phyloP scores from a whole-genome alignment of 257 asterid genomes.

The Eustoma russellianum region DNA sequence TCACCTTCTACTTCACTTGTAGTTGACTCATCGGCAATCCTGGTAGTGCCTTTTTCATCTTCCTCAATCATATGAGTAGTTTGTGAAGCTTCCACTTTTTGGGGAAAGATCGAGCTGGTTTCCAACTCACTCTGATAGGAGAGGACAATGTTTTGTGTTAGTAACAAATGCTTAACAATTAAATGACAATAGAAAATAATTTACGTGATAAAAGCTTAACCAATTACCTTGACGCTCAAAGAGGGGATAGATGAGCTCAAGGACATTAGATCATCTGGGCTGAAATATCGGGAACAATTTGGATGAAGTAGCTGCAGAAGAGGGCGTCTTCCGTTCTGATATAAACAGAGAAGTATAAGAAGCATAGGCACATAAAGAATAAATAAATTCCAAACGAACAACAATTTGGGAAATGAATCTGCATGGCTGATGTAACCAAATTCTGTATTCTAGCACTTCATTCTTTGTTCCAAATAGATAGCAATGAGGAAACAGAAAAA shows the following conservation, averaged over 20 bases:
- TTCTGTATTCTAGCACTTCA: too few relatives aligned
- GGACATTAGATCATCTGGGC: slow-evolving; percentile 53
- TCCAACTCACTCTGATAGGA: slow-evolving; percentile 26
- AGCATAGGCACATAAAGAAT: too few relatives aligned
- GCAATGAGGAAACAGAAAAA: too few relatives aligned
- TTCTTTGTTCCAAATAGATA: too few relatives aligned
- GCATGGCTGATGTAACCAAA: too few relatives aligned
- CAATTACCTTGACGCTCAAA: slow-evolving; percentile 41
- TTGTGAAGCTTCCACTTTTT: slow-evolving; percentile 12
- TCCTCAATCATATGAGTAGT: slow-evolving; percentile 29
- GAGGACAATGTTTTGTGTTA: too few relatives aligned
- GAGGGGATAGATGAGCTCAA: slow-evolving; percentile 56
- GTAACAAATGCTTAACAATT: not conserved
- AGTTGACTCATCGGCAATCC: slow-evolving; percentile 12
- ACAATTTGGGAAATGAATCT: too few relatives aligned
- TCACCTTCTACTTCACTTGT: slow-evolving; percentile 5
- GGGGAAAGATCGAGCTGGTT: not conserved
- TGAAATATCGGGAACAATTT: slow-evolving; percentile 59
- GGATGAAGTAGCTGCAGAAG: slow-evolving; percentile 88
- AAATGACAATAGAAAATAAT: not conserved
- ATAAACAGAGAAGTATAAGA: not conserved
- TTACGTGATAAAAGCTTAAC: not conserved
- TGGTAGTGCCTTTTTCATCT: slow-evolving; percentile 25
- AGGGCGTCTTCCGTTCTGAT: slow-evolving; percentile 70
- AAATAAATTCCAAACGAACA: too few relatives aligned